A percentile compares a stretch with the other conserved stretches of the same genome.
Evolutionary conservation across 805 yeast species (phyloP).

Genomic region (Candida taoyuanica): DNA sequence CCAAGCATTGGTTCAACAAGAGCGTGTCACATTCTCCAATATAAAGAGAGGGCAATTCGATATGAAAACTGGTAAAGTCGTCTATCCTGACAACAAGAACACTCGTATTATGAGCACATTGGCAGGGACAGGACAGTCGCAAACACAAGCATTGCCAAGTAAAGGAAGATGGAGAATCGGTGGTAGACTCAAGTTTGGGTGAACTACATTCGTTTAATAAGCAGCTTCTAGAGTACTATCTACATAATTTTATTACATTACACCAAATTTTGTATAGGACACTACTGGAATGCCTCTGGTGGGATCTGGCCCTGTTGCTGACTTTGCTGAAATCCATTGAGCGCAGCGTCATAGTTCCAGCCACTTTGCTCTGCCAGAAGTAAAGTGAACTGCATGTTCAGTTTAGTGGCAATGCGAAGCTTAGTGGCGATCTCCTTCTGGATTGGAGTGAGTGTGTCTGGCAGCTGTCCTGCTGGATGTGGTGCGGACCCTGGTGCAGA

Average conservation of each 20-base stretch:
- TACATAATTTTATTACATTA: background rate
- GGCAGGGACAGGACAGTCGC: background rate
- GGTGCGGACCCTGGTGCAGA: slow-evolving; percentile 10
- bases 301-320: slow-evolving; percentile 27
- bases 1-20: slow-evolving; percentile 23
- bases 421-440: slow-evolving; percentile 65
- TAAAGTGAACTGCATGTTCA: slow-evolving; percentile 73
- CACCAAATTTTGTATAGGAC: background rate
- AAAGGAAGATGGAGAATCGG: slow-evolving; percentile 17
- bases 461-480: slow-evolving; percentile 13
- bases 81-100: slow-evolving; percentile 14
- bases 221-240: background rate
- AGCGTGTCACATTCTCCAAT: slow-evolving; percentile 21
- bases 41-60: slow-evolving; percentile 22
- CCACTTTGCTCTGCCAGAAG: slow-evolving; percentile 85
- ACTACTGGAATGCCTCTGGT: slow-evolving; percentile 25
- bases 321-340: slow-evolving; percentile 65
- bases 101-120: slow-evolving; percentile 12
- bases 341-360: slow-evolving; percentile 73
- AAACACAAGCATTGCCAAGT: slow-evolving; percentile 1
- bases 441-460: slow-evolving; percentile 33
- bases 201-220: too few species aligned
- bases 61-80: slow-evolving; percentile 18
- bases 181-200: slow-evolving; percentile 6
- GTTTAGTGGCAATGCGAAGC: slow-evolving; percentile 65